Evolutionary conservation across 179 eudicot species (phyloP).

Genomic region (Pouteria campechiana): DNA sequence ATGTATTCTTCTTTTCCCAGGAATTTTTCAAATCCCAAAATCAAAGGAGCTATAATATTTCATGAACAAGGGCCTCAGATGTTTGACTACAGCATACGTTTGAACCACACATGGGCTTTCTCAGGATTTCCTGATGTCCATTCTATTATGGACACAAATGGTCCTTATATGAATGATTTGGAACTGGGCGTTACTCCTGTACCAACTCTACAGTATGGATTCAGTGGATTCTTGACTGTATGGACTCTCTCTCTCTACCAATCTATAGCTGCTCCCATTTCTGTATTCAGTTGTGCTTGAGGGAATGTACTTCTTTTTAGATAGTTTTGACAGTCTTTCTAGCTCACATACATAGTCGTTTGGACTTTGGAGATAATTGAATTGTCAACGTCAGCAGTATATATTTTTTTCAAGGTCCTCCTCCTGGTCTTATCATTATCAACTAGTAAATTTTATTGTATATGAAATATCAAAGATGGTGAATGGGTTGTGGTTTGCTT

Average conservation of each 20-base stretch:
- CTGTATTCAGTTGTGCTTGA: too few relatives aligned
- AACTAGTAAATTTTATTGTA: too few relatives aligned
- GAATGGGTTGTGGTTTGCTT: too few relatives aligned
- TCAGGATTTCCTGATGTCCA: slow-evolving; percentile 94
- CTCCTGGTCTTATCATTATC: too few relatives aligned
- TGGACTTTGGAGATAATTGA: too few relatives aligned
- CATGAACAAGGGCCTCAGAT: slow-evolving; percentile 89
- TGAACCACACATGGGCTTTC: slow-evolving; percentile 98
- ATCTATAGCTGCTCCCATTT: too few relatives aligned
- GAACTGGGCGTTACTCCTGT: slow-evolving; percentile 66
- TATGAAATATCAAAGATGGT: too few relatives aligned
- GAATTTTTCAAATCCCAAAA: slow-evolving; percentile 70
- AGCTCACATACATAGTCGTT: too few relatives aligned
- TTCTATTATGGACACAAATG: slow-evolving; percentile 85
- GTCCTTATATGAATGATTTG: slow-evolving; percentile 93
- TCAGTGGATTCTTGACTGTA: slow-evolving; percentile 97
- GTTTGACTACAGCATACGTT: slow-evolving; percentile 95
- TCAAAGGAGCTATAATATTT: slow-evolving; percentile 95
- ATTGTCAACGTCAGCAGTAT: too few relatives aligned
- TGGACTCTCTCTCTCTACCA: slow-evolving; percentile 23
- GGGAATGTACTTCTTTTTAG: too few relatives aligned
- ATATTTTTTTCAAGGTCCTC: too few relatives aligned
- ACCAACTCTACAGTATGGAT: slow-evolving; percentile 90
- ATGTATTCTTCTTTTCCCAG: slow-evolving; percentile 22
- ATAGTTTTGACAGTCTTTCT: too few relatives aligned